These are phyloP conservation scores for Pachysandra terminalis DNA, from an alignment of 164 flowering plant genomes.

Conservation along the genomic window DNA sequence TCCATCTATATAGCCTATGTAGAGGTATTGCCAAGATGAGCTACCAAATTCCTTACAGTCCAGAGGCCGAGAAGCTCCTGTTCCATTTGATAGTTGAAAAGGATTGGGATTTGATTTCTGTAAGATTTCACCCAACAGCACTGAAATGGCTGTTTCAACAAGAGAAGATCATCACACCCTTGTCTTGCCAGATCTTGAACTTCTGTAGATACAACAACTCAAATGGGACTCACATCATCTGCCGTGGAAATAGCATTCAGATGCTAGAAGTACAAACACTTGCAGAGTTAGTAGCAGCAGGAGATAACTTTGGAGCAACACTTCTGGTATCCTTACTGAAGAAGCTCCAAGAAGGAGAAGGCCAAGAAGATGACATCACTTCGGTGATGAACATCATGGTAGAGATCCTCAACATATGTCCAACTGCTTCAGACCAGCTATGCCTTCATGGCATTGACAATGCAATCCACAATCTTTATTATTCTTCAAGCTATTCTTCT, in stretches of 20 bases:
- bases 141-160: slow-evolving; percentile 91
- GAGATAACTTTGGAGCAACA: slow-evolving; percentile 56
- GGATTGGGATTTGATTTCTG: slow-evolving; percentile 67
- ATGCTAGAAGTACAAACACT: slow-evolving; percentile 27
- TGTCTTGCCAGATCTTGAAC: slow-evolving; percentile 61
- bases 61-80: slow-evolving; percentile 76
- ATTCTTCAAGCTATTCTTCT: slow-evolving; percentile 26
- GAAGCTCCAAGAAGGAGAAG: slow-evolving; percentile 49
- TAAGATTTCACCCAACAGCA: slow-evolving; percentile 46
- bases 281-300: slow-evolving; percentile 58
- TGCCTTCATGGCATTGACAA: slow-evolving; percentile 58
- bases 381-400: slow-evolving; percentile 44
- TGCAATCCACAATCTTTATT: slow-evolving; percentile 40
- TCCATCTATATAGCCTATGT: slow-evolving; percentile 67
- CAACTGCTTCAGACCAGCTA: slow-evolving; percentile 65
- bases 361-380: slow-evolving; percentile 41
- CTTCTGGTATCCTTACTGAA: slow-evolving; percentile 50
- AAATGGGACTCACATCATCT: slow-evolving; percentile 13
- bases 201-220: slow-evolving; percentile 40
- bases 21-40: slow-evolving; percentile 47
- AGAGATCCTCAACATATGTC: slow-evolving; percentile 39
- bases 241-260: slow-evolving; percentile 23
- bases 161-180: slow-evolving; percentile 48
- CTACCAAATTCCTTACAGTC: slow-evolving; percentile 62
- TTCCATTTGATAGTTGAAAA: slow-evolving; percentile 50